Conservation (phyloP, 345 rosid genomes). For the Rhodamnia argentea region DNA sequence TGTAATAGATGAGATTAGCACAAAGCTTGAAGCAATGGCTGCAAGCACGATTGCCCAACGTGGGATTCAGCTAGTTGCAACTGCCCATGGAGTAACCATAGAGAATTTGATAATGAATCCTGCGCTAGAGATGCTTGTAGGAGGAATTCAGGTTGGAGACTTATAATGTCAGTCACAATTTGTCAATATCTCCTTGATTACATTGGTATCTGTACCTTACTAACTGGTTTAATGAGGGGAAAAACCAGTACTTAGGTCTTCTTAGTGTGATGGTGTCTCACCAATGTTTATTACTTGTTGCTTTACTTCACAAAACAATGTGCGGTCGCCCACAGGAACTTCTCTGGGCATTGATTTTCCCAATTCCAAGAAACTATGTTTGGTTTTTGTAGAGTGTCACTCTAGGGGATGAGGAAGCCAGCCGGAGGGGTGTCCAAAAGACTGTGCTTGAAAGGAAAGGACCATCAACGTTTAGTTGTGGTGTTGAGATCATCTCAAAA, state of each 20-base stretch:
- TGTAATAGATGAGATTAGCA: conserved; percentile 92
- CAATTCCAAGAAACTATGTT: not conserved
- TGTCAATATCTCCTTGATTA: not conserved
- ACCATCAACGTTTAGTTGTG: conserved; percentile 72
- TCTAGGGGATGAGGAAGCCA: conserved; percentile 84
- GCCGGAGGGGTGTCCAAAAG: conserved; percentile 78
- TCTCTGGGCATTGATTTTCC: not conserved
- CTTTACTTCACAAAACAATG: not conserved
- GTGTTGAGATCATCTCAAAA: conserved; percentile 74
- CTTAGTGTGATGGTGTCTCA: not conserved
- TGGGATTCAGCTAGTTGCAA: conserved; percentile 91
- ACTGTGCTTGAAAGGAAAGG: conserved; percentile 85
- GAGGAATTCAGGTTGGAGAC: conserved; percentile 73
- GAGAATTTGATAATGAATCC: conserved; percentile 90
- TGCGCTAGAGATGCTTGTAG: conserved; percentile 81
- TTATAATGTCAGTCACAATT: not conserved
- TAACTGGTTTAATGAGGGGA: not conserved
- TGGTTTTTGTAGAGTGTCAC: conserved; percentile 58
- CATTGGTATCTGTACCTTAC: not conserved
- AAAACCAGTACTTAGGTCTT: not conserved
- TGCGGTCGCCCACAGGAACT: not conserved
- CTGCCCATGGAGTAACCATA: conserved; percentile 81
- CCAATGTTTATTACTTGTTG: not conserved
- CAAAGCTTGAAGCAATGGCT: conserved; percentile 92
- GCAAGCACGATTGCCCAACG: conserved; percentile 95